A percentile compares a stretch with the other conserved stretches of the same genome.
Conservation (phyloP, 345 rosid genomes). For the Populus pruinosa region DNA sequence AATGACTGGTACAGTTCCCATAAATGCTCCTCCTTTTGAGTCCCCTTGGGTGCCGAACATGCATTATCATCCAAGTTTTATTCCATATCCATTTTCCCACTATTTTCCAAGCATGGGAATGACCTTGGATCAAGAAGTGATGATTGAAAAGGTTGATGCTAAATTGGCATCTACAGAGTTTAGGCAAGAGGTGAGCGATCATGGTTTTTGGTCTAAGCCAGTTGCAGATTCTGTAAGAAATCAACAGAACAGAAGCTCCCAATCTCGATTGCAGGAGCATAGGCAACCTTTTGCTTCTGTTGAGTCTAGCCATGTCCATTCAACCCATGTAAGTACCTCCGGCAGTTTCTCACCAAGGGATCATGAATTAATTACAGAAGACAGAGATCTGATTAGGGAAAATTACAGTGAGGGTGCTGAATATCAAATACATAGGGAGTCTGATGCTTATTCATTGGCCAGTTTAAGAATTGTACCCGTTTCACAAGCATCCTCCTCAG, state of each 20-base stretch:
- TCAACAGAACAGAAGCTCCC: conserved; percentile 4
- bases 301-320: neutral
- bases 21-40: conserved; percentile 4
- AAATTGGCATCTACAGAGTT: neutral
- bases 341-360: conserved; percentile 5
- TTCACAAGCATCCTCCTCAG: neutral
- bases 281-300: conserved; percentile 2
- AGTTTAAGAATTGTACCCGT: conserved; percentile 8
- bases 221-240: neutral
- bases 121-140: conserved; percentile 12
- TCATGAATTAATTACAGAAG: neutral
- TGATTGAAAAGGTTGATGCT: neutral
- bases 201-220: conserved; percentile 7
- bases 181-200: conserved; percentile 4
- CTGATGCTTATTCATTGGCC: neutral
- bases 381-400: neutral
- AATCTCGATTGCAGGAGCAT: neutral
- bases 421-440: neutral
- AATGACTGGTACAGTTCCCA: conserved; percentile 4
- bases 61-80: conserved; percentile 12
- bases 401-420: neutral
- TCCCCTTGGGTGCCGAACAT: conserved; percentile 6
- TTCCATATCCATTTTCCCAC: neutral
- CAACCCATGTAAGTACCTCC: conserved; percentile 3
- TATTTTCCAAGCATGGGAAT: conserved; percentile 10